Base-by-base conservation (phyloP, 2,329 filamentous ascomycete species). In the Aspergillus piperis region DNA sequence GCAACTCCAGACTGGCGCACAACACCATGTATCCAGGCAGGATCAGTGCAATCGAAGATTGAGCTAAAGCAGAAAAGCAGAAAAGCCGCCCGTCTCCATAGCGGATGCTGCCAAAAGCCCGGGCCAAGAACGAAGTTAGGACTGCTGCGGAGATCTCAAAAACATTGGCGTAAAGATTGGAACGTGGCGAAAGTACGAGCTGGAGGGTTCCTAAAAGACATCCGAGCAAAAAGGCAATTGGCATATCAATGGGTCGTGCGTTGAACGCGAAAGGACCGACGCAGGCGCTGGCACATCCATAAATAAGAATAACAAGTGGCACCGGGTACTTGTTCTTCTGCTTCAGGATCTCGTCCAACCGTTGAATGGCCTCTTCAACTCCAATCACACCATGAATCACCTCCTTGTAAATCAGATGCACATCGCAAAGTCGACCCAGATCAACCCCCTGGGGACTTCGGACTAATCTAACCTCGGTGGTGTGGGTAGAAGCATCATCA, bases 241-340 rank as follows among this genome's bases (percentile, higher is more conserved):
- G 91, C 66, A 96, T 80, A 71, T 96, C 92, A 69, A 95, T 90
- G 47, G 88, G 86, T 3, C 91, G 86, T 3, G 89, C 90, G 58
- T 87, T 81, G 69, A 96, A 96, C 10, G 90, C 90, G 70, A 96
- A 96, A 0, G 91, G 91, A 0, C 90, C 91, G 2, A 95, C 91
- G 5, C 82, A 84, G 1, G 87, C 87, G 36, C 90, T 91, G 2
- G 92, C 91, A 11, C 92, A 75, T 0, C 92, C 92, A 68, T 92
- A 93, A 51, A 93, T 77, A 2, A 88, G 74, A 1, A 96, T 86
- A 8, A 84, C 73, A 10, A 82, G 66, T 81, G 82, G 85, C 8
- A 79, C 71, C 53, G 78, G 77, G 66, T 83, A 88, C 68, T 87
- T 86, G 54, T 82, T 78, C 64, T 83, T 82, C 21, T 81, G 78